Conservation (phyloP, 2,329 filamentous ascomycete genomes). For the Alternaria solani region DNA sequence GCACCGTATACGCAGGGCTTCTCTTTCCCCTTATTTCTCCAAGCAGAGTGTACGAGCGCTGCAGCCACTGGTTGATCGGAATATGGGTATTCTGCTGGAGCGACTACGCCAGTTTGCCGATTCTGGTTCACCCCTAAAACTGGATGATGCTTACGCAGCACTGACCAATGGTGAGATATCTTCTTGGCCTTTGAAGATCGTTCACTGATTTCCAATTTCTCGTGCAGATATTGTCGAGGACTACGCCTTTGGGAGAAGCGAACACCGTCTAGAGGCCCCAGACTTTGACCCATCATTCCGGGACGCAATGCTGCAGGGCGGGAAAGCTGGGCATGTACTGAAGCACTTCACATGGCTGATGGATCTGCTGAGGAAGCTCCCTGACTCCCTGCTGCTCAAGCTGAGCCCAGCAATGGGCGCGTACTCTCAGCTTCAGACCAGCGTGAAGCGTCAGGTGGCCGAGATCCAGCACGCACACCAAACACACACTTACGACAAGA, state of each 20-base stretch:
- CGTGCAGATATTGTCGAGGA: not conserved
- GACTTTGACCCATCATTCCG: constrained; percentile 4
- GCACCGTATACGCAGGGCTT: constrained; percentile 31
- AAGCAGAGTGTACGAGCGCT: constrained; percentile 8
- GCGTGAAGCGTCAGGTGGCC: constrained; percentile 5
- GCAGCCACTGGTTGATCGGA: not conserved
- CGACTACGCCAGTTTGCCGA: constrained; percentile 3
- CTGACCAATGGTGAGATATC: not conserved
- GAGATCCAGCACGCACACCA: constrained; percentile 9
- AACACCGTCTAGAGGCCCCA: not conserved
- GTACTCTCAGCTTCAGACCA: constrained; percentile 6
- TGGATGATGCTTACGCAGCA: constrained; percentile 8
- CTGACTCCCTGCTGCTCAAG: not conserved
- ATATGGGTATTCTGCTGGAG: not conserved
- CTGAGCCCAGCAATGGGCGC: constrained; percentile 8
- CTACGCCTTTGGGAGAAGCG: constrained; percentile 5
- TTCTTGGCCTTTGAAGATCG: not conserved
- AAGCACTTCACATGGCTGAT: constrained; percentile 7
- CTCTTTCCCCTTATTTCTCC: constrained; percentile 38
- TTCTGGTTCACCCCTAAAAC: constrained; percentile 2
- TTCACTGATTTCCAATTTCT: not conserved
- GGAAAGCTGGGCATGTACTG: constrained; percentile 1
- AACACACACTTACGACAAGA: constrained; percentile 5
- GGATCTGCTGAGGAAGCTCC: constrained; percentile 1
- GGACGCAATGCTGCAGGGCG: not conserved